These are phyloP conservation scores for Inonotus obliquus DNA, from an alignment of 1,284 basidiomycete species.

Conservation along the genomic window DNA sequence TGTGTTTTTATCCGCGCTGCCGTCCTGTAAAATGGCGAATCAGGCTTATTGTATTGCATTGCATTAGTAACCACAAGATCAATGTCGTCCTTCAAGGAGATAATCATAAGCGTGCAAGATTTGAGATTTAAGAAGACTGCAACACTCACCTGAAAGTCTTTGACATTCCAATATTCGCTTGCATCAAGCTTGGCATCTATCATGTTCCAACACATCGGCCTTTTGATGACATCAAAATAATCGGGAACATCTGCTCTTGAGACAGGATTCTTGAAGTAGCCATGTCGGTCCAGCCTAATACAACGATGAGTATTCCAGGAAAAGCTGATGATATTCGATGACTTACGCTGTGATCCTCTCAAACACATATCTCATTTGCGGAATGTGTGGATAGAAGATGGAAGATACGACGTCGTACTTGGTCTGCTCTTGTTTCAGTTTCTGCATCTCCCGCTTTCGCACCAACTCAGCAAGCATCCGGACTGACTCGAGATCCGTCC, in stretches of 20 bases:
- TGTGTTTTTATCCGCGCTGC: constrained; percentile 67
- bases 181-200: constrained; percentile 79
- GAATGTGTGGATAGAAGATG: constrained; percentile 66
- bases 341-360: constrained; percentile 69
- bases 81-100: constrained; percentile 67
- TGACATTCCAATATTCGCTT: constrained; percentile 73
- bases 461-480: constrained; percentile 68
- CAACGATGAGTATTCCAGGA: neutral
- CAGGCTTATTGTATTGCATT: constrained; percentile 78
- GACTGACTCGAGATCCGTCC: constrained; percentile 75
- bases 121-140: constrained; percentile 19
- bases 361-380: constrained; percentile 58
- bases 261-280: constrained; percentile 82
- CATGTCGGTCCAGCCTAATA: constrained; percentile 70
- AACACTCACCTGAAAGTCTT: constrained; percentile 63
- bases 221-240: constrained; percentile 84
- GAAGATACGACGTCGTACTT: constrained; percentile 64
- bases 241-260: constrained; percentile 79
- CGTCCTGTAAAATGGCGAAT: constrained; percentile 67
- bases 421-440: constrained; percentile 69
- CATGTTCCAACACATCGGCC: constrained; percentile 85
- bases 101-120: neutral
- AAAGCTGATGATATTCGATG: constrained; percentile 2
- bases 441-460: constrained; percentile 81
- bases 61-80: constrained; percentile 85